Evolutionary conservation across 2,329 filamentous ascomycete species (phyloP), one percentile per base, ranked within the genome.

Genomic region (Penicillium fuscoglaucum): DNA sequence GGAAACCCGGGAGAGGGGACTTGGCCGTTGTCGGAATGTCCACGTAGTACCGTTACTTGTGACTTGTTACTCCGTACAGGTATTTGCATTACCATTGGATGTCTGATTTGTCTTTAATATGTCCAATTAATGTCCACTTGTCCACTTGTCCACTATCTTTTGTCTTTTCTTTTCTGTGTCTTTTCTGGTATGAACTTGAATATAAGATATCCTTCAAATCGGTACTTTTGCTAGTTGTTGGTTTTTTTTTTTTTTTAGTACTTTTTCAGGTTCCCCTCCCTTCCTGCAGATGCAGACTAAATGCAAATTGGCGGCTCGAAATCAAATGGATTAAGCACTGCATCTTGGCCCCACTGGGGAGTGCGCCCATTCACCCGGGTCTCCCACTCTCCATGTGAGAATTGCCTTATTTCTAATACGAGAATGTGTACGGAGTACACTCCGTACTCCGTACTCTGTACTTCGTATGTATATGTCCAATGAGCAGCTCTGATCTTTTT

Each of bases 11-110:
- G 58, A 58, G 49, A 28, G 53, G 57, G 37, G 60, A 57, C 67
- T 68, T 69, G 68, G 64, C 70, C 69, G 69, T 70, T 70, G 69
- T 72, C 70, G 70, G 69, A 67, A 68, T 61, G 40, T 59, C n/a
- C 31, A 15, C 8, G 44, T 33, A 21, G 10, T 57, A 51, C 54
- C 50, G 58, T 55, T 31, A 31, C 31, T 31, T 9, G 28, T 31
- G 15, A 28, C 28, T 28, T 8, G 28, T 28, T 55, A 21, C 19
- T 21, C 19, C 19, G 19, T 21, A 66, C 63, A 54, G 59, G 61
- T 61, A 61, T 37, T 53, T 46, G 45, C 19, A 24, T 24, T 17
- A 19, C n/a, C 37, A 35, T 21, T 17, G 15, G 33, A 35, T 33
- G 12, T 33, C 31, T 33, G 12, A 2, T 52, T 31, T 31, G 17